A percentile compares a stretch with the other conserved stretches of the same genome.
These are phyloP conservation scores for Eimeria brunetti DNA, from an alignment of 169 alveolate genomes.

Conservation along the genomic window DNA sequence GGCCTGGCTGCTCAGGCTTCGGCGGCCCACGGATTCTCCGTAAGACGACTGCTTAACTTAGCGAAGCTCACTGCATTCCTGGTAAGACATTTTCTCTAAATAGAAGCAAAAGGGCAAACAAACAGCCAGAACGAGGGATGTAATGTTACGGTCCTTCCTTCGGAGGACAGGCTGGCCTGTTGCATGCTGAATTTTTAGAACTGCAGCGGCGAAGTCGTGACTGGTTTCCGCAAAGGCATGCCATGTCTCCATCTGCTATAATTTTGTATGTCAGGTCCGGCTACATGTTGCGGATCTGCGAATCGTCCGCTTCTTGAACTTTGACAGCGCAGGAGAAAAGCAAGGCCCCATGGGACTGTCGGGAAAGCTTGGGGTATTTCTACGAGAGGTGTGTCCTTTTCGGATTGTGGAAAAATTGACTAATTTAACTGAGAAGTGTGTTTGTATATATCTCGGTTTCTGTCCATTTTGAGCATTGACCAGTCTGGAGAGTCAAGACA, in stretches of 20 bases:
- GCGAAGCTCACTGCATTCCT: conserved; percentile 76
- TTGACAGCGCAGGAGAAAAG: conserved; percentile 41
- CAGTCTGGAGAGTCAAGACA: neutral
- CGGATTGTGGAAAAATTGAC: too few relatives aligned
- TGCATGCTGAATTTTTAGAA: neutral
- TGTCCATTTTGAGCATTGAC: neutral
- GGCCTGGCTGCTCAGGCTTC: conserved; percentile 80
- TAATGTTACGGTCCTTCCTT: neutral
- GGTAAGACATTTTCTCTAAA: conserved; percentile 13
- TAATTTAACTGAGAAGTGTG: neutral
- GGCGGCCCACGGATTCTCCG: conserved; percentile 77
- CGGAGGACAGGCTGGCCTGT: neutral
- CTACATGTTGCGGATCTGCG: conserved; percentile 68
- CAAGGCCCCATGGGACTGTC: conserved; percentile 78
- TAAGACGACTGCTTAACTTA: conserved; percentile 72
- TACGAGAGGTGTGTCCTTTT: conserved; percentile 47
- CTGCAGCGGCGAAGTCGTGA: neutral
- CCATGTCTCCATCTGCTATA: neutral
- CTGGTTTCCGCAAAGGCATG: neutral
- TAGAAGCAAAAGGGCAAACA: neutral
- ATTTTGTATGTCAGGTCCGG: conserved; percentile 62
- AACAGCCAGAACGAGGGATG: neutral
- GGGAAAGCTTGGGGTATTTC: conserved; percentile 74
- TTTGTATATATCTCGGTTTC: neutral
- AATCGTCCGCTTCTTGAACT: conserved; percentile 69